Conservation (phyloP, 2,329 filamentous ascomycete genomes). For the Atkinsonella hypoxylon region DNA sequence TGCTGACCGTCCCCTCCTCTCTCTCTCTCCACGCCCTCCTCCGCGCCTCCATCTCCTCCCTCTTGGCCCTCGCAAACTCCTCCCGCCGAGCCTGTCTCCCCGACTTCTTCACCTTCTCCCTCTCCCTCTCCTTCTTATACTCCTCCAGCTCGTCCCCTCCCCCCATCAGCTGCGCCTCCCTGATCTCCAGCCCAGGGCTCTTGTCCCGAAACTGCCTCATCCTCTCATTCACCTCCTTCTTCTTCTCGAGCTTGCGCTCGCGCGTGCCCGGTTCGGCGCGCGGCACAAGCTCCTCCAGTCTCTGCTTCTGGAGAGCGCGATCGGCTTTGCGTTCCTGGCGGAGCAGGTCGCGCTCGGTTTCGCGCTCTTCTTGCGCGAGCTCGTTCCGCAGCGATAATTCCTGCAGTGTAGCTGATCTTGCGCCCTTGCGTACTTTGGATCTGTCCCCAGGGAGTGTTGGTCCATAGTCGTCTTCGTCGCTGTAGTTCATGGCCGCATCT, state of each 20-base stretch:
- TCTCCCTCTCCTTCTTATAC: conserved; percentile 54
- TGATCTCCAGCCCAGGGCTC: conserved; percentile 43
- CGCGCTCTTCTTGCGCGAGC: conserved; percentile 35
- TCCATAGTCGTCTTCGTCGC: conserved; percentile 46
- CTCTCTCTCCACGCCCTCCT: conserved; percentile 57
- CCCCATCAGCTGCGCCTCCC: conserved; percentile 67
- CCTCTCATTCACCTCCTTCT: conserved; percentile 56
- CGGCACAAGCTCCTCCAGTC: conserved; percentile 69
- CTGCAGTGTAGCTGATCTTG: conserved; percentile 57
- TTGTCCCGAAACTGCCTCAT: conserved; percentile 63
- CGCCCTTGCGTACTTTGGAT: conserved; percentile 25
- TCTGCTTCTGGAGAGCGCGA: conserved; percentile 54
- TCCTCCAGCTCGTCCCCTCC: conserved; percentile 53
- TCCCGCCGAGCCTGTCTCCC: conserved; percentile 75
- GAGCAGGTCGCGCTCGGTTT: conserved; percentile 40
- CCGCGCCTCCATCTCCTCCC: conserved; percentile 70
- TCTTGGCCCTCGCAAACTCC: conserved; percentile 62
- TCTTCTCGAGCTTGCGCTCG: conserved; percentile 81
- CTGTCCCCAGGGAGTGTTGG: conserved; percentile 17
- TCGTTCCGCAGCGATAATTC: conserved; percentile 57
- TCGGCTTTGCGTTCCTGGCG: conserved; percentile 52
- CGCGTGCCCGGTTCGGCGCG: conserved; percentile 73
- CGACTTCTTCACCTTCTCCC: conserved; percentile 61
- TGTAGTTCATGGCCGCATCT: conserved; percentile 13
- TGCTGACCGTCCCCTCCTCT: conserved; percentile 75